phyloP scores from a whole-genome alignment of 805 yeast genomes.

The Hanseniaspora pseudoguilliermondii region DNA sequence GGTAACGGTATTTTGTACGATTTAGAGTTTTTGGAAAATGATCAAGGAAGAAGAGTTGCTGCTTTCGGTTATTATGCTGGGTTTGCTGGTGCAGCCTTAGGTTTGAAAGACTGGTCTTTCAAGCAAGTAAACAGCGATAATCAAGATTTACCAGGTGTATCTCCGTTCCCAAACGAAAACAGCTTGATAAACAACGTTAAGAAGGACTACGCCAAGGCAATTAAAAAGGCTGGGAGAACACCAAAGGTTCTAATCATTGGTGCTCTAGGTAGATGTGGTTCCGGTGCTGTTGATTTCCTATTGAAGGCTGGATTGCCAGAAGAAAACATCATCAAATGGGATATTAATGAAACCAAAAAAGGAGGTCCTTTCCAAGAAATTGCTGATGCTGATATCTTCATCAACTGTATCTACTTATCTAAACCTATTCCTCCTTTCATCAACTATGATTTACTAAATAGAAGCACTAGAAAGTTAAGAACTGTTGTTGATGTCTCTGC shows the following conservation, averaged over 20 bases:
- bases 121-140: constrained; percentile 60
- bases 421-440: constrained; percentile 89
- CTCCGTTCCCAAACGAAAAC: constrained; percentile 71
- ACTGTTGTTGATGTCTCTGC: constrained; percentile 97
- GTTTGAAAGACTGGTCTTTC: constrained; percentile 87
- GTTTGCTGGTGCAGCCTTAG: constrained; percentile 98
- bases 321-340: constrained; percentile 79
- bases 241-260: constrained; percentile 88
- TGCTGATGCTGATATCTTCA: constrained; percentile 71
- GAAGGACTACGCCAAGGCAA: constrained; percentile 42
- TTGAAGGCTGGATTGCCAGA: constrained; percentile 80
- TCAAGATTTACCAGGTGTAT: constrained; percentile 63
- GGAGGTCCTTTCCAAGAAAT: constrained; percentile 97
- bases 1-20: constrained; percentile 90
- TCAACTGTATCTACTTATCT: constrained; percentile 91
- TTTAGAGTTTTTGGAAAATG: constrained; percentile 86
- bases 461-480: constrained; percentile 59
- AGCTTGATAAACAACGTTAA: constrained; percentile 63
- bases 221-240: constrained; percentile 39
- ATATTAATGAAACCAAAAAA: constrained; percentile 85
- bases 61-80: constrained; percentile 99
- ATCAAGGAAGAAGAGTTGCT: constrained; percentile 94
- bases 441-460: constrained; percentile 53
- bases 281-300: constrained; percentile 85
- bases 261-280: constrained; percentile 96